A percentile compares a stretch with the other conserved stretches of the same genome.
phyloP scores from a whole-genome alignment of 2,329 filamentous ascomycete species.

The Botrytis squamosa region DNA sequence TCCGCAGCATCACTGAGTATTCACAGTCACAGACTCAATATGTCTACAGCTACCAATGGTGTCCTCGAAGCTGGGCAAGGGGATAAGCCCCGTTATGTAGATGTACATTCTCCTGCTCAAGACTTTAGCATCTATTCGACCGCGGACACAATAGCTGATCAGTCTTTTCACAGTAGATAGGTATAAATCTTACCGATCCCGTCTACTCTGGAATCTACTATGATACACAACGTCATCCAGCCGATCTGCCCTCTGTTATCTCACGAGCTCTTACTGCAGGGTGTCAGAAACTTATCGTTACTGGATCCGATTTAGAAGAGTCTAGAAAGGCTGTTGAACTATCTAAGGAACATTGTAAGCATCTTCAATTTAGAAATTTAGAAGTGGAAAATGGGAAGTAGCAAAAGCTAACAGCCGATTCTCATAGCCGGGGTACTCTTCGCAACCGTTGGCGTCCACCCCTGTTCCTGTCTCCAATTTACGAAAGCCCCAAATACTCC shows the following conservation, averaged over 20 bases:
- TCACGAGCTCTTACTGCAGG: constrained; percentile 73
- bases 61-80: not conserved
- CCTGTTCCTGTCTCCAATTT: constrained; percentile 82
- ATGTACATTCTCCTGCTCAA: constrained; percentile 17
- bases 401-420: constrained; percentile 25
- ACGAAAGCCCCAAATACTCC: constrained; percentile 47
- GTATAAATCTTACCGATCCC: constrained; percentile 93
- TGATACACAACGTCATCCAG: constrained; percentile 70
- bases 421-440: constrained; percentile 75
- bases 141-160: constrained; percentile 2
- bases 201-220: constrained; percentile 85
- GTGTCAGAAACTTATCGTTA: constrained; percentile 88
- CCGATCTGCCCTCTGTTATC: constrained; percentile 76
- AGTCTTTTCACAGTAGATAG: constrained; percentile 56
- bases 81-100: constrained; percentile 21
- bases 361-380: not conserved
- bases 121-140: not conserved
- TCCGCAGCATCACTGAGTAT: not conserved
- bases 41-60: constrained; percentile 10
- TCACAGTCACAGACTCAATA: not conserved
- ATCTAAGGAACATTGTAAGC: constrained; percentile 70
- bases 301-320: constrained; percentile 81
- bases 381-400: not conserved
- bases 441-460: constrained; percentile 90
- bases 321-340: constrained; percentile 73